Base-by-base conservation (phyloP, 495 filamentous ascomycete species). In the Patellaria atrata region DNA sequence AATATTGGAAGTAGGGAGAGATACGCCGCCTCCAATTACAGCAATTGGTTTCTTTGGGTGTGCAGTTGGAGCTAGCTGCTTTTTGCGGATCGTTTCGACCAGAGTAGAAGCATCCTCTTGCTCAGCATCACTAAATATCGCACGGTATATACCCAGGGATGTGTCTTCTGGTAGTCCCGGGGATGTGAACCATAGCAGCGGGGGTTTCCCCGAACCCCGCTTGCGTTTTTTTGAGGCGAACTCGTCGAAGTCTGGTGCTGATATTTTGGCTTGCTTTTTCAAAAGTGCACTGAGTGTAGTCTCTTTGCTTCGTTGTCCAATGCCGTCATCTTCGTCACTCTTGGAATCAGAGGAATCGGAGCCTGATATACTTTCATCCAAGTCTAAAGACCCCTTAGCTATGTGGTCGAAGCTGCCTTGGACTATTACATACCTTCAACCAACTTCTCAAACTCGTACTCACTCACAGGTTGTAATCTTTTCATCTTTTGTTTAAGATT, bases 341-440 rank as follows among this genome's bases (percentile, higher is more conserved):
- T 62, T 60, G 2, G 60, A 61, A 22, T 66, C 62, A 4, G 68
- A 70, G 0, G 67, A 65, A 34, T 76, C 73, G 1, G 70, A 89
- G 1, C 86, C 87, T 4, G 87, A 96, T 38, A 96, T 75, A 40
- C 87, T 93, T 54, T 94, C 84, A 38, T 92, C 75, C 13, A 92
- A 63, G 22, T 83, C 72, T 58, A 21, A 22, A 22, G 25, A 9
- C 5, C 6, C 21, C 9, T 7, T n/a, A 22, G 12, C 10, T 11
- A n/a, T 20, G n/a, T n/a, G n/a, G n/a, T n/a, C n/a, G n/a, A n/a
- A n/a, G n/a, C n/a, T n/a, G 8, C 18, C 2, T 14, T 32, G 20
- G 17, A 26, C 27, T 3, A 10, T 17, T 15, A 33, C 27, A 24
- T 47, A 51, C 57, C 55, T 12, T 74, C 82, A 8, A 94, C 61